Percentiles rank a stretch among this genome's conserved stretches.
Evolutionary conservation across 768 basidiomycete species (phyloP).

Genomic region (Boletus rubroflammeus): DNA sequence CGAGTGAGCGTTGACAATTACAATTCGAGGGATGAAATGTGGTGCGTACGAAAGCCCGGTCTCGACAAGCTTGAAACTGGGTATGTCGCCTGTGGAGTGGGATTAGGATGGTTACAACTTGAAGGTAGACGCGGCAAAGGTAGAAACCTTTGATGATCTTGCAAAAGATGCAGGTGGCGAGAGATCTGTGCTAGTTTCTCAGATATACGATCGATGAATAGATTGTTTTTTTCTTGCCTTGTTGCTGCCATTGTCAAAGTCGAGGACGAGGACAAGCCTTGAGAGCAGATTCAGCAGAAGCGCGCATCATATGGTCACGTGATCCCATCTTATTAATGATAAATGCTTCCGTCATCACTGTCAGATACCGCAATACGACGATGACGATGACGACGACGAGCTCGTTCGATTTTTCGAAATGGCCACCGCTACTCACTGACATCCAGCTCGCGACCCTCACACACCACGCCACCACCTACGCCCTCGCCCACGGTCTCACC

Average conservation of each 20-base stretch:
- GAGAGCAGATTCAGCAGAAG: too few relatives aligned
- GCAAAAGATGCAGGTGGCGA: constrained; percentile 84
- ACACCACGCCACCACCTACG: constrained; percentile 71
- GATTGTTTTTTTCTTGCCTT: constrained; percentile 13
- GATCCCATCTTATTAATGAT: not conserved
- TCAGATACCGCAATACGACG: not conserved
- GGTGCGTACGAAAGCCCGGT: constrained; percentile 62
- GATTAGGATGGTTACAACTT: not conserved
- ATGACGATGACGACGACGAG: constrained; percentile 12
- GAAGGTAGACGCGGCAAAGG: not conserved
- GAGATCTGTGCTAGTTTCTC: constrained; percentile 37
- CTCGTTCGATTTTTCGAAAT: constrained; percentile 49
- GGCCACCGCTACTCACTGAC: constrained; percentile 72
- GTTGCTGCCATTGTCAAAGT: constrained; percentile 14
- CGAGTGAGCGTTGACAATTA: too few relatives aligned
- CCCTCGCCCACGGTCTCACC: constrained; percentile 80
- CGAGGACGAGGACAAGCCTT: not conserved
- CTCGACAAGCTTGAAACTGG: constrained; percentile 81
- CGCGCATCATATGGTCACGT: not conserved
- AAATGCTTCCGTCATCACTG: not conserved
- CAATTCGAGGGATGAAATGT: not conserved
- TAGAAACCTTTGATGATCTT: constrained; percentile 83
- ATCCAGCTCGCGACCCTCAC: constrained; percentile 58
- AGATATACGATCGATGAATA: not conserved
- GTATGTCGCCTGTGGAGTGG: constrained; percentile 69